Evolutionary conservation across 2,329 filamentous ascomycete species (phyloP), one percentile per base, ranked within the genome.

Genomic region (Juglanconis oblonga): DNA sequence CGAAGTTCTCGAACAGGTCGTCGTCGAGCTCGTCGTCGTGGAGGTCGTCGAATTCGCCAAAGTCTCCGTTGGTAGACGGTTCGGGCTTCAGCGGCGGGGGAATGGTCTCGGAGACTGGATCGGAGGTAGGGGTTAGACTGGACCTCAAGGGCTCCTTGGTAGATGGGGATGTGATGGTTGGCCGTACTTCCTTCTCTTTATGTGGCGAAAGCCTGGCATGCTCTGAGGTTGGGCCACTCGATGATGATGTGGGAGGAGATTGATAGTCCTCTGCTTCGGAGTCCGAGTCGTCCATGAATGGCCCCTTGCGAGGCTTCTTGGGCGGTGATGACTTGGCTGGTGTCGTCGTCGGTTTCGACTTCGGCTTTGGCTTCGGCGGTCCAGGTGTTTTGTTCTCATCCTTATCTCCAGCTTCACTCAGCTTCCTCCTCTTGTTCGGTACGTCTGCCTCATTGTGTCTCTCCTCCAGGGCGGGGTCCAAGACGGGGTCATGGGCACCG

Each of bases 251-350:
- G 13, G 51, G 14, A 3, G n/a, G 4, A n/a, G 47, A 17, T 4
- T 67, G 57, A 7, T 48, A 60, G 17, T 69, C 66, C 3, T 78
- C 76, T 17, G 74, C 73, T 51, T 83, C 85, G 54, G 79, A 82
- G 52, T 87, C 84, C 0, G 89, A 91, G 62, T 92, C 88, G 59
- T 89, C 83, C 45, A 92, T 69, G 66, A 93, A 93, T 0, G 88
- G 88, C 0, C 85, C 86, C 59, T 72, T 79, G 29, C 68, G 67
- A 7, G 59, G 70, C 59, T 71, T 77, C 38, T 69, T 71, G 5
- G 66, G 59, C 54, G 68, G 63, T 44, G 13, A 17, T 55, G 31
- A 40, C 38, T 54, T 55, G 31, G 38, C 36, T 49, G 47, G 24
- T 5, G 54, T 48, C 31, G 52, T 29, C 11, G n/a, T 40, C 48